Evolutionary conservation across 2,329 filamentous ascomycete genomes (phyloP), one percentile per base, ranked within the genome.

Genomic region (Fusarium sp.): DNA sequence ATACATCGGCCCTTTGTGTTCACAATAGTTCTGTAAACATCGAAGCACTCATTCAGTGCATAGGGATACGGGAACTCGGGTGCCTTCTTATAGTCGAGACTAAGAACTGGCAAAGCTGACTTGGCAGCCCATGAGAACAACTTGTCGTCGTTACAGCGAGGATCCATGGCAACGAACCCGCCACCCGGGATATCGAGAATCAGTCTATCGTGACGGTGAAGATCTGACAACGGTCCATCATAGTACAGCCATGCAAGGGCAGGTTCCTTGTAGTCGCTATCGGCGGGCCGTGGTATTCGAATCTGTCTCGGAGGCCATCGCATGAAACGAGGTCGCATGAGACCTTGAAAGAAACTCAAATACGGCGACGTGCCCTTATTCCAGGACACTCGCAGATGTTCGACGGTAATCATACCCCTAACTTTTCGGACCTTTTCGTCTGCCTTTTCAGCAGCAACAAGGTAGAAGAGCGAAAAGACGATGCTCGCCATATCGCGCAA

Each of bases 341-440:
- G 79, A 18, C 85, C 88, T 56, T 93, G 92, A 58, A 96, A 80
- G 66, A 93, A 91, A 56, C 87, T 85, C 20, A 99, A 84, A 78
- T 97, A 97, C 1, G 96, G 95, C 13, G 94, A 95, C 1, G 90
- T 97, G 17, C 93, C 91, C 80, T 99, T 99, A 78, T 98, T 97
- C 96, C 96, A 99, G 61, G 94, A 94, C 12, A 98, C 91, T 10
- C 96, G 89, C 76, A 99, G 81, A 81, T 98, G 96, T 41, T 98
- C 94, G 9, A 98, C 90, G 0, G 95, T 98, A 77, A 98, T 83
- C 70, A 92, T 92, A 18, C 91, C 93, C 67, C 96, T 87, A 13
- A 99, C 93, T 80, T 96, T 96, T 70, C 95, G 89, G 18, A 98
- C 95, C 83, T 98, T 98, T 82, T 98, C 96, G 79, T 98, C 96